phyloP scores from a whole-genome alignment of 345 rosid genomes.

The Limnanthes douglasii region DNA sequence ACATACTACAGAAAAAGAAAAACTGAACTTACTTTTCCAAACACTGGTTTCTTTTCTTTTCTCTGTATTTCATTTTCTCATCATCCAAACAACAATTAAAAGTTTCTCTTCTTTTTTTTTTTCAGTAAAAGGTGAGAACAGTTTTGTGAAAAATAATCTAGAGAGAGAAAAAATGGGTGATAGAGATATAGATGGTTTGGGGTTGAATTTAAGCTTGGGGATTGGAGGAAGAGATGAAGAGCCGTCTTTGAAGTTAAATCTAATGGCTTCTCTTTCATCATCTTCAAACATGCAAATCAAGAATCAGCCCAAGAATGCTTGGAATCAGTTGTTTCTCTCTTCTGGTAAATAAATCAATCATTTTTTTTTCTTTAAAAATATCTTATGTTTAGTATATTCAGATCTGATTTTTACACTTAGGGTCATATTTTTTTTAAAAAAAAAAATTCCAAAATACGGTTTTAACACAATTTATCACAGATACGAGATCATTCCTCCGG shows the following conservation, averaged over 20 bases:
- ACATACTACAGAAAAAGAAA: conserved; percentile 18
- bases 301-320: conserved; percentile 14
- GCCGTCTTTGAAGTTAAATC: conserved; percentile 25
- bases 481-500: conserved; percentile 27
- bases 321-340: conserved; percentile 39
- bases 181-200: conserved; percentile 39
- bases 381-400: background rate
- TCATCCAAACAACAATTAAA: conserved; percentile 7
- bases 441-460: background rate
- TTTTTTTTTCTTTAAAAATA: no score
- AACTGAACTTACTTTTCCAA: conserved; percentile 15
- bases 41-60: conserved; percentile 10
- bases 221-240: conserved; percentile 12
- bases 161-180: conserved; percentile 35
- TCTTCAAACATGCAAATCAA: conserved; percentile 16
- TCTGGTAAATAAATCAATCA: conserved; percentile 35
- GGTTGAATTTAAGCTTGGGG: conserved; percentile 46
- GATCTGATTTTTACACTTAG: background rate
- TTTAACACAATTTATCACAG: conserved; percentile 8
- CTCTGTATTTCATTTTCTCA: conserved; percentile 12
- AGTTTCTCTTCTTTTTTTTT: conserved; percentile 1
- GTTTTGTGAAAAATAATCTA: no score
- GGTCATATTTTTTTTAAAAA: background rate
- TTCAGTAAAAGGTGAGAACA: background rate
- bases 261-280: conserved; percentile 20